Conservation (phyloP, 2,329 filamentous ascomycete genomes). For the Colletotrichum spinosum region DNA sequence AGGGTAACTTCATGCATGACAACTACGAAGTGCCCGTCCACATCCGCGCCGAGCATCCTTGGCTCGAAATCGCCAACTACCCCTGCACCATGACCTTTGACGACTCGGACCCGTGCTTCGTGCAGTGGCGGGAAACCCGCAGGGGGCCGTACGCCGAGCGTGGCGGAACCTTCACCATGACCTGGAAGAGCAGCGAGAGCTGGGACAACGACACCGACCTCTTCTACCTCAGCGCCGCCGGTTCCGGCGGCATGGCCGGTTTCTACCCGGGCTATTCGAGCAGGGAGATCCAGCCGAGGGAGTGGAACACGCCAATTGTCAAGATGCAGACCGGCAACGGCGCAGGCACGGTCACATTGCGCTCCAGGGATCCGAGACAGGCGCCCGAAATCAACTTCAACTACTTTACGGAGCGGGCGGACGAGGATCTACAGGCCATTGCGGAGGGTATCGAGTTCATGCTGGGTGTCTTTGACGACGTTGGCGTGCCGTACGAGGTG, state of each 20-base stretch:
- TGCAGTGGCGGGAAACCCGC: background rate
- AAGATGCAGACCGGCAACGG: constrained; percentile 53
- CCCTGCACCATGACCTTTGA: background rate
- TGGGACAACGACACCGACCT: constrained; percentile 39
- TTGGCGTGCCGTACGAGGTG: constrained; percentile 40
- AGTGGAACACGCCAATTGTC: constrained; percentile 8
- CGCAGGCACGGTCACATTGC: constrained; percentile 67
- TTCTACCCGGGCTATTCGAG: constrained; percentile 15
- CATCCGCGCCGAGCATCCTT: background rate
- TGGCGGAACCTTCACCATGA: constrained; percentile 38
- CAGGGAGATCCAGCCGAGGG: background rate
- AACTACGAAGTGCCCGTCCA: constrained; percentile 52
- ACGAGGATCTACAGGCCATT: constrained; percentile 55
- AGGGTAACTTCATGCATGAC: constrained; percentile 66
- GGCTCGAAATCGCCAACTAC: constrained; percentile 9
- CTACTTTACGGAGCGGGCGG: constrained; percentile 54
- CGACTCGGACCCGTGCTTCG: background rate
- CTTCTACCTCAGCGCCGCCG: constrained; percentile 38
- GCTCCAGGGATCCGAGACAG: constrained; percentile 68
- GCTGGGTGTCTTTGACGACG: constrained; percentile 47
- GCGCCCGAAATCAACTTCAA: constrained; percentile 70
- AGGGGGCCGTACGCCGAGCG: background rate
- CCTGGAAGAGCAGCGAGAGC: constrained; percentile 43
- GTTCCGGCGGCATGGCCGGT: background rate
- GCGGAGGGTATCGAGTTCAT: constrained; percentile 58